Percentiles rank a stretch among this genome's conserved stretches.
phyloP scores from a whole-genome alignment of 2,329 filamentous ascomycete genomes.

The Chaetomium sp. region DNA sequence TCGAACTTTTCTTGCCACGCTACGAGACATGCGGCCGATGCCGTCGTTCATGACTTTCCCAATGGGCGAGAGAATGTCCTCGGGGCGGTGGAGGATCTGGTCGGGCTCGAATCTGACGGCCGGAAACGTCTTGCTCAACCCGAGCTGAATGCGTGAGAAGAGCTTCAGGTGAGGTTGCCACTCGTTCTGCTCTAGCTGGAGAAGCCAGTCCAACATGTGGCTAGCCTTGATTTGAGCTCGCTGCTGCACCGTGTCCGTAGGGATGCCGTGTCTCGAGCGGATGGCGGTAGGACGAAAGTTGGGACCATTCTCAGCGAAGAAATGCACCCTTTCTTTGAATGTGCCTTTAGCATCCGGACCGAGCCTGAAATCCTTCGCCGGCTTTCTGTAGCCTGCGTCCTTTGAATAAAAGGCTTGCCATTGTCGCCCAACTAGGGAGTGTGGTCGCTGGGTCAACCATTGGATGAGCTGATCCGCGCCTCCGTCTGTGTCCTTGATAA shows the following conservation, averaged over 20 bases:
- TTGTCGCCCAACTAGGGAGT: conserved; percentile 49
- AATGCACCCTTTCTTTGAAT: conserved; percentile 49
- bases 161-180: conserved; percentile 56
- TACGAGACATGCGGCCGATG: conserved; percentile 65
- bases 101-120: conserved; percentile 48
- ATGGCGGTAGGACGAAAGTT: conserved; percentile 40
- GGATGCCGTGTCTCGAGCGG: conserved; percentile 28
- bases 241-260: conserved; percentile 28
- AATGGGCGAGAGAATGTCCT: conserved; percentile 46
- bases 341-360: conserved; percentile 38
- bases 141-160: conserved; percentile 59
- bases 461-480: conserved; percentile 42
- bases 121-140: conserved; percentile 54
- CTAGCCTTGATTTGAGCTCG: conserved; percentile 44
- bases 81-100: conserved; percentile 48
- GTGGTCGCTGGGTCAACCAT: conserved; percentile 46
- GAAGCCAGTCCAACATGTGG: conserved; percentile 55
- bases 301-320: conserved; percentile 58
- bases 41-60: conserved; percentile 65
- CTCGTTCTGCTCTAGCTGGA: conserved; percentile 50
- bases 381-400: conserved; percentile 43
- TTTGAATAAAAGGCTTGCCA: conserved; percentile 54
- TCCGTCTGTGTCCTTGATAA: conserved; percentile 41
- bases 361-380: conserved; percentile 40
- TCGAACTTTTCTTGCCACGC: conserved; percentile 57